Conservation (phyloP, 2,329 filamentous ascomycete species). For the Colletotrichum echinochloae region DNA sequence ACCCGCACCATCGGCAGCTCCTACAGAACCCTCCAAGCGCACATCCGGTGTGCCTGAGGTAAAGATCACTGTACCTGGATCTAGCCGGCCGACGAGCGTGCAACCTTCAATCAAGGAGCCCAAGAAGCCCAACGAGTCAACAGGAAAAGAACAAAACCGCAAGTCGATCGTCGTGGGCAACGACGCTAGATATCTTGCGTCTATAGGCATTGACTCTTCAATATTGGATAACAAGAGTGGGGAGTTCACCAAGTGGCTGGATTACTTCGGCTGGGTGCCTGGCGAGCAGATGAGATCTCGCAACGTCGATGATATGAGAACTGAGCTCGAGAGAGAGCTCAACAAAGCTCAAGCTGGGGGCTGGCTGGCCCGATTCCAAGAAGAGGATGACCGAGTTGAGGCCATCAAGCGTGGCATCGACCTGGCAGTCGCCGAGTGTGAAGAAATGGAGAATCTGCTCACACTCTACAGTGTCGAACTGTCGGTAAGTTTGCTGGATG, state of each 20-base stretch:
- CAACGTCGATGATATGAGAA: slow-evolving; percentile 83
- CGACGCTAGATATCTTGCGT: slow-evolving; percentile 81
- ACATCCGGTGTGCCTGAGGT: slow-evolving; percentile 65
- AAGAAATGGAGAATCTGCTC: slow-evolving; percentile 93
- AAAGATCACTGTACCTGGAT: slow-evolving; percentile 65
- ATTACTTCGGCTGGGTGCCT: slow-evolving; percentile 88
- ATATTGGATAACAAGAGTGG: slow-evolving; percentile 81
- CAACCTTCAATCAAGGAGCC: slow-evolving; percentile 54
- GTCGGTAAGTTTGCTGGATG: slow-evolving; percentile 70
- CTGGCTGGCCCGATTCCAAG: slow-evolving; percentile 86
- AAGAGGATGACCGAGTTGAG: slow-evolving; percentile 90
- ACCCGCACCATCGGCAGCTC: slow-evolving; percentile 40
- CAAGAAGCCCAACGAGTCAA: slow-evolving; percentile 43
- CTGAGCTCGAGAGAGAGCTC: slow-evolving; percentile 87
- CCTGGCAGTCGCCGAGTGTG: slow-evolving; percentile 91
- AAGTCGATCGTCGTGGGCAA: slow-evolving; percentile 77
- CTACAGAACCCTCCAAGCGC: slow-evolving; percentile 48
- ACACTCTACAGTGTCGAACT: slow-evolving; percentile 96
- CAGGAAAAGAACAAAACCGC: slow-evolving; percentile 62
- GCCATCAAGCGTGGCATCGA: slow-evolving; percentile 90
- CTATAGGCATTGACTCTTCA: slow-evolving; percentile 80
- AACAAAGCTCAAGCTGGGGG: slow-evolving; percentile 92
- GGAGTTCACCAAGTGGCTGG: slow-evolving; percentile 85
- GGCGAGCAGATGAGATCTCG: slow-evolving; percentile 80
- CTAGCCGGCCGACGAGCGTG: slow-evolving; percentile 54